Conservation (phyloP, 768 basidiomycete genomes). For the Hebeloma cylindrosporum region DNA sequence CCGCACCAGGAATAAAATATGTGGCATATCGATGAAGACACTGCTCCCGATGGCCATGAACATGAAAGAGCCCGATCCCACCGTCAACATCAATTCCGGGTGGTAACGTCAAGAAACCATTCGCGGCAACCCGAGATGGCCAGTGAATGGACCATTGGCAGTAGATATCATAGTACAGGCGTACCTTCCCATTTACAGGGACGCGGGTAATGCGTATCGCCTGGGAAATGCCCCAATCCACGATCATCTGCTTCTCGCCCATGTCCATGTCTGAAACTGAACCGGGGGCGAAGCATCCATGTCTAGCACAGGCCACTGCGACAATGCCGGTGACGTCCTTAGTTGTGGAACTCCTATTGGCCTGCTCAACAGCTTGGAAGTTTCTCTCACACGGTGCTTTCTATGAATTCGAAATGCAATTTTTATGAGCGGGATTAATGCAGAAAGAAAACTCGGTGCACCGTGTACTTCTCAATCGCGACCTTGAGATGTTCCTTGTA, state of each 20-base stretch:
- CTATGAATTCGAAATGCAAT: no score
- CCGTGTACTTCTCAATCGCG: slow-evolving; percentile 10
- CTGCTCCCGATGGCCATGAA: slow-evolving; percentile 23
- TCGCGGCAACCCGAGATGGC: slow-evolving; percentile 1
- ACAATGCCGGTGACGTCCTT: slow-evolving; percentile 15
- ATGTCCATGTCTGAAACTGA: slow-evolving; percentile 6
- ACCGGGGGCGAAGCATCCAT: slow-evolving; percentile 13
- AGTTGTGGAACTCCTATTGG: no score
- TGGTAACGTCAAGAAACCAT: background rate
- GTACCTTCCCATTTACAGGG: background rate
- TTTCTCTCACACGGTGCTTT: no score
- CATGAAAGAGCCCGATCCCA: slow-evolving; percentile 23
- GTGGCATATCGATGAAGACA: slow-evolving; percentile 25
- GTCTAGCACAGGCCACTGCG: slow-evolving; percentile 15
- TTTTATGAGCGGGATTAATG: no score
- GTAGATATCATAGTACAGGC: slow-evolving; percentile 16
- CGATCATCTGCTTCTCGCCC: slow-evolving; percentile 16
- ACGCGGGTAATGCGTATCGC: slow-evolving; percentile 13
- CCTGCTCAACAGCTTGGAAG: no score
- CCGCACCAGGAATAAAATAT: slow-evolving; percentile 11
- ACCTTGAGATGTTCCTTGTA: slow-evolving; percentile 25
- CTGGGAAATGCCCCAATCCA: slow-evolving; percentile 14
- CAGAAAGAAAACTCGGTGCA: slow-evolving; percentile 2
- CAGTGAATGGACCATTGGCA: slow-evolving; percentile 19
- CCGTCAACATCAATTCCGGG: background rate